phyloP scores from a whole-genome alignment of 2,329 filamentous ascomycete genomes.

The Aureobasidium sp. region DNA sequence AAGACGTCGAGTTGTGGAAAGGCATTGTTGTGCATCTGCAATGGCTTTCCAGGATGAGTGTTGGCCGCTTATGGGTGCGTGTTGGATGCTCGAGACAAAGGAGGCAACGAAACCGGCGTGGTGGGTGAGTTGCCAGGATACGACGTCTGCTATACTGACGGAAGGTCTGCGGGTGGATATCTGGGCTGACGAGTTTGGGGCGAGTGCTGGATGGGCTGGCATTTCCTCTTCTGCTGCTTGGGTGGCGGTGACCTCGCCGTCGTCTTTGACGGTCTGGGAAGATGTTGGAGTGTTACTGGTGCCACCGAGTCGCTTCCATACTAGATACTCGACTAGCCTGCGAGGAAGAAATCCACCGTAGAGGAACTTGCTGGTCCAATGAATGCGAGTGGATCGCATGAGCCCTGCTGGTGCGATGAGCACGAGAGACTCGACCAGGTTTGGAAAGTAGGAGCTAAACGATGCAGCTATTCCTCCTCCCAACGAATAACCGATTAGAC shows the following conservation, averaged over 20 bases:
- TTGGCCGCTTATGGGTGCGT: slow-evolving; percentile 61
- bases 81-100: slow-evolving; percentile 62
- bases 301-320: slow-evolving; percentile 43
- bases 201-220: slow-evolving; percentile 17
- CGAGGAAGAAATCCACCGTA: slow-evolving; percentile 58
- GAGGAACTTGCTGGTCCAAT: slow-evolving; percentile 52
- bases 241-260: not conserved
- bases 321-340: slow-evolving; percentile 44
- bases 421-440: slow-evolving; percentile 60
- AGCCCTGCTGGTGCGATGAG: slow-evolving; percentile 74
- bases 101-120: slow-evolving; percentile 62
- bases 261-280: not conserved
- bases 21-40: slow-evolving; percentile 30
- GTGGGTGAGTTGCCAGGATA: slow-evolving; percentile 59
- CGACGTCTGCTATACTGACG: slow-evolving; percentile 53
- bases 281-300: slow-evolving; percentile 14
- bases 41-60: slow-evolving; percentile 55
- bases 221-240: slow-evolving; percentile 36
- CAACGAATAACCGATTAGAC: slow-evolving; percentile 69
- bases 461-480: slow-evolving; percentile 65
- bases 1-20: slow-evolving; percentile 26
- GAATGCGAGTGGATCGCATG: slow-evolving; percentile 56
- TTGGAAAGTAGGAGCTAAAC: slow-evolving; percentile 62
- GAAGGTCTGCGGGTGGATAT: slow-evolving; percentile 45
- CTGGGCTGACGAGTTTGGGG: slow-evolving; percentile 19